A percentile compares a stretch with the other conserved stretches of the same genome.
Conservation (phyloP, 495 filamentous ascomycete species). For the Xanthoparmelia taractica region DNA sequence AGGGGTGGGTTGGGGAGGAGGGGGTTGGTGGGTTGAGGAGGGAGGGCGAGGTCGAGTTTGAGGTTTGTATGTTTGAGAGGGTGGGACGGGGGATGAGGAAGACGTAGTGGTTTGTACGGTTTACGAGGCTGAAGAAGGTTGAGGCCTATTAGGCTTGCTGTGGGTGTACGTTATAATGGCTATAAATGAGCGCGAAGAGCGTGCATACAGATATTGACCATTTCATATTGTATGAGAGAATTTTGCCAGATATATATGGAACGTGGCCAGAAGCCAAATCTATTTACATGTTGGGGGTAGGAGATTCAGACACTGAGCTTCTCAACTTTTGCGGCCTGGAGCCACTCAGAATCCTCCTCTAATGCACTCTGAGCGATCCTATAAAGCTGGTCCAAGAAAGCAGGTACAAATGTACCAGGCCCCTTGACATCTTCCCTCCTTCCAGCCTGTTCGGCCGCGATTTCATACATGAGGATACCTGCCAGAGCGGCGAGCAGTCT, state of each 20-base stretch:
- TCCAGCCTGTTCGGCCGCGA: conserved; percentile 71
- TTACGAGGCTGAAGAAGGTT: not conserved
- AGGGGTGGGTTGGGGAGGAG: conserved; percentile 27
- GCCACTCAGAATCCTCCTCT: conserved; percentile 45
- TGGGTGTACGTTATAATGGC: conserved; percentile 8
- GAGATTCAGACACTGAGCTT: not conserved
- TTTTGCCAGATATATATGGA: not conserved
- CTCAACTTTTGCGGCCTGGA: conserved; percentile 49
- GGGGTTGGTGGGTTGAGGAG: conserved; percentile 21
- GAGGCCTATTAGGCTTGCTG: not conserved
- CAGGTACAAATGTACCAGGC: conserved; percentile 81
- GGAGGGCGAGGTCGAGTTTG: conserved; percentile 25
- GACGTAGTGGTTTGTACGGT: not conserved
- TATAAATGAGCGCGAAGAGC: not conserved
- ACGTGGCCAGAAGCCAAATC: not conserved
- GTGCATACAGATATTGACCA: not conserved
- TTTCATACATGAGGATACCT: conserved; percentile 71
- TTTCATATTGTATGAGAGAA: not conserved
- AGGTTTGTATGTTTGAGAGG: conserved; percentile 25
- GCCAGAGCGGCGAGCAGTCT: conserved; percentile 62
- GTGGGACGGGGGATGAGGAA: not conserved
- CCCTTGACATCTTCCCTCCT: conserved; percentile 57
- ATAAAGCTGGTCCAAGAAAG: conserved; percentile 69
- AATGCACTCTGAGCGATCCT: conserved; percentile 43
- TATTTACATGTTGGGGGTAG: not conserved